Percentiles rank a stretch among this genome's conserved stretches.
These are phyloP conservation scores for Xylariaceae sp. DNA, from an alignment of 2,329 filamentous ascomycete species.

Conservation along the genomic window DNA sequence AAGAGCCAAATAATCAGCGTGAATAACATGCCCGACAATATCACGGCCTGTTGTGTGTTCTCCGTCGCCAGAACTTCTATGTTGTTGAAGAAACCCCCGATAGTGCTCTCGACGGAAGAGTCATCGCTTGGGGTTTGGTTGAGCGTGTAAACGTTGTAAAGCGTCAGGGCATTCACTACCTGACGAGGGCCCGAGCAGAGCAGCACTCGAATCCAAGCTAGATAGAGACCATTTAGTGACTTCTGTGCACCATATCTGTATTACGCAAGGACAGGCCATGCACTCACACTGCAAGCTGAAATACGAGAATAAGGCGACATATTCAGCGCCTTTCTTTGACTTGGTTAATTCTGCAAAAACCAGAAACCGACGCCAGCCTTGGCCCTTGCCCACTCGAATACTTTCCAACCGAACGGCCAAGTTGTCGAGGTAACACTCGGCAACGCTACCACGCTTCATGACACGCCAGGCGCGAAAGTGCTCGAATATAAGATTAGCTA, in stretches of 20 bases:
- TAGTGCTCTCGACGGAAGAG: slow-evolving; percentile 53
- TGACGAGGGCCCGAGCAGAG: slow-evolving; percentile 90
- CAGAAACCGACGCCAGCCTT: slow-evolving; percentile 85
- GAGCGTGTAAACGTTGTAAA: slow-evolving; percentile 76
- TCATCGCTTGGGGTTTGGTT: slow-evolving; percentile 61
- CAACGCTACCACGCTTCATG: slow-evolving; percentile 79
- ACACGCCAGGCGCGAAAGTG: slow-evolving; percentile 75
- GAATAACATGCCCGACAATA: slow-evolving; percentile 88
- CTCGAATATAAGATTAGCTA: slow-evolving; percentile 75
- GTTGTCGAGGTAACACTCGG: slow-evolving; percentile 86
- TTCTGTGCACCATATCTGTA: neutral
- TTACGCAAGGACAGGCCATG: neutral
- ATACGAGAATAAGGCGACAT: slow-evolving; percentile 86
- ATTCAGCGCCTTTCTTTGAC: slow-evolving; percentile 85
- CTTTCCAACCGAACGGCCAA: slow-evolving; percentile 82
- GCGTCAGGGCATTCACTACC: slow-evolving; percentile 81
- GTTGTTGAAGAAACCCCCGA: slow-evolving; percentile 79
- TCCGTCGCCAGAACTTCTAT: slow-evolving; percentile 66
- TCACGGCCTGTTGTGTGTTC: slow-evolving; percentile 73
- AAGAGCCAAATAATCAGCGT: slow-evolving; percentile 87
- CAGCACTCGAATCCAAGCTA: slow-evolving; percentile 82
- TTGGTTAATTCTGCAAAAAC: slow-evolving; percentile 89
- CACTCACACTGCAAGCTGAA: slow-evolving; percentile 65
- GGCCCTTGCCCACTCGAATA: slow-evolving; percentile 66
- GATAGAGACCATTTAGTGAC: slow-evolving; percentile 35